Conservation (phyloP, 2,329 filamentous ascomycete genomes). For the Diaporthe sp. region DNA sequence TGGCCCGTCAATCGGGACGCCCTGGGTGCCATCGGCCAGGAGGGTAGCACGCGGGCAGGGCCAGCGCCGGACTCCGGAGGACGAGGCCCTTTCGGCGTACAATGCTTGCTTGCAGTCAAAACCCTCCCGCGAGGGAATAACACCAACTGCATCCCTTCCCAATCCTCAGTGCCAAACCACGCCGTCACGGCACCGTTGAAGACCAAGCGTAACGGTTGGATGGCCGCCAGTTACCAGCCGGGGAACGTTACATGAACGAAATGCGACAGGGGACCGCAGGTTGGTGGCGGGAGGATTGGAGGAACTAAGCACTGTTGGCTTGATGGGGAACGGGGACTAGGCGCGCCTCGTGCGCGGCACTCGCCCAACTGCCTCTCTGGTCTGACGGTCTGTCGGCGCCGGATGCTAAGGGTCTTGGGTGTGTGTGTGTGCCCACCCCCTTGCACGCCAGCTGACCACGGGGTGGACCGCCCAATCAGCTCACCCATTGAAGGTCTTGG, state of each 20-base stretch:
- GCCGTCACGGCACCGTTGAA: neutral
- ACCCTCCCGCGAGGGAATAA: neutral
- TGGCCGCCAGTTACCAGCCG: neutral
- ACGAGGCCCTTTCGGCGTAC: neutral
- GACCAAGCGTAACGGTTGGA: slow-evolving; percentile 1
- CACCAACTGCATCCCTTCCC: no score
- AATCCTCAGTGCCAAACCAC: neutral
- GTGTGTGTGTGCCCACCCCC: neutral
- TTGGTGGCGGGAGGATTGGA: neutral
- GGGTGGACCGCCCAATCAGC: slow-evolving; percentile 25
- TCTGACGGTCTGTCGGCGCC: neutral
- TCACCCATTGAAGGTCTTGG: neutral
- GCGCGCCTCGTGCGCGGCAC: slow-evolving; percentile 3
- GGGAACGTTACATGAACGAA: slow-evolving; percentile 25
- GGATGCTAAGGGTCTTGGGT: neutral
- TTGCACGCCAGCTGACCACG: slow-evolving; percentile 6
- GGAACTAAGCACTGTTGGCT: neutral
- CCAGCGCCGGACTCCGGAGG: neutral
- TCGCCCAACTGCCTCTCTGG: neutral
- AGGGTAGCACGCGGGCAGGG: neutral
- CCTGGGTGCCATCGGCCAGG: no score
- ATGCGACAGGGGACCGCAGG: neutral
- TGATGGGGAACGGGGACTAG: slow-evolving; percentile 2
- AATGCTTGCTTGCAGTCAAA: neutral
- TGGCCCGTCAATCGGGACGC: neutral